Conservation (phyloP, 1,284 basidiomycete species). For the Moesziomyces sp. region DNA sequence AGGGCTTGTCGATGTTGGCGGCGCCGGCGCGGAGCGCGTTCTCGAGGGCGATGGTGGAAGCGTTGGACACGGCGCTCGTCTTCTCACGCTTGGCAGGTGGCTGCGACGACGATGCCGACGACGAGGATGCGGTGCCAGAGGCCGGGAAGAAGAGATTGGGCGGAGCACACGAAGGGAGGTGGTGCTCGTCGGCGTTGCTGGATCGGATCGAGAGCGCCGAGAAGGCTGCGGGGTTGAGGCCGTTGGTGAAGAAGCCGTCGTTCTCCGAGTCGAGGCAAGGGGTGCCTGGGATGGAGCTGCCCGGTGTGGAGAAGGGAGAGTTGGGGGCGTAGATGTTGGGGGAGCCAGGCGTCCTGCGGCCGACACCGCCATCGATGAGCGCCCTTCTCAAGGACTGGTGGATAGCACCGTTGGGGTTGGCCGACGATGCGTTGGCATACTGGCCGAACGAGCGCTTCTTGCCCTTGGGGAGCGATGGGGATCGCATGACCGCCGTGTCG, state of each 20-base stretch:
- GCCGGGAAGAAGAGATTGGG: slow-evolving; percentile 68
- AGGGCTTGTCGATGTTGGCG: slow-evolving; percentile 77
- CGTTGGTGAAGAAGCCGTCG: slow-evolving; percentile 58
- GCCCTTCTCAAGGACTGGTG: slow-evolving; percentile 64
- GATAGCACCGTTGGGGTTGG: slow-evolving; percentile 39
- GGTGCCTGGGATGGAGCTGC: slow-evolving; percentile 62
- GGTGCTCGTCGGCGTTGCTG: slow-evolving; percentile 53
- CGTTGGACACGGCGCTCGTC: slow-evolving; percentile 36
- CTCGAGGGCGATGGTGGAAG: slow-evolving; percentile 35
- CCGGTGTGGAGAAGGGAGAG: slow-evolving; percentile 66
- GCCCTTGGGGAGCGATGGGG: slow-evolving; percentile 53
- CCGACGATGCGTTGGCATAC: slow-evolving; percentile 41
- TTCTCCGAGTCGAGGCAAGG: slow-evolving; percentile 56
- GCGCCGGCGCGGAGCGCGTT: slow-evolving; percentile 33
- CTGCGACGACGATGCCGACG: slow-evolving; percentile 35
- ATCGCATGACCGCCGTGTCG: slow-evolving; percentile 62
- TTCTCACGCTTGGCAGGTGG: slow-evolving; percentile 63
- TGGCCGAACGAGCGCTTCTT: slow-evolving; percentile 66
- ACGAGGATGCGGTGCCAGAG: slow-evolving; percentile 48
- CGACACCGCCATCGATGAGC: slow-evolving; percentile 64
- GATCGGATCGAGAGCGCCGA: slow-evolving; percentile 61
- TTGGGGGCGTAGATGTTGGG: slow-evolving; percentile 62
- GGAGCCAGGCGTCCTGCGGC: slow-evolving; percentile 46
- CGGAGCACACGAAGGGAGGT: slow-evolving; percentile 66
- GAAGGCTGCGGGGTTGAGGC: slow-evolving; percentile 60